A percentile compares a stretch with the other conserved stretches of the same genome.
Evolutionary conservation across 2,329 filamentous ascomycete genomes (phyloP).

Genomic region (Lachnellula arida): DNA sequence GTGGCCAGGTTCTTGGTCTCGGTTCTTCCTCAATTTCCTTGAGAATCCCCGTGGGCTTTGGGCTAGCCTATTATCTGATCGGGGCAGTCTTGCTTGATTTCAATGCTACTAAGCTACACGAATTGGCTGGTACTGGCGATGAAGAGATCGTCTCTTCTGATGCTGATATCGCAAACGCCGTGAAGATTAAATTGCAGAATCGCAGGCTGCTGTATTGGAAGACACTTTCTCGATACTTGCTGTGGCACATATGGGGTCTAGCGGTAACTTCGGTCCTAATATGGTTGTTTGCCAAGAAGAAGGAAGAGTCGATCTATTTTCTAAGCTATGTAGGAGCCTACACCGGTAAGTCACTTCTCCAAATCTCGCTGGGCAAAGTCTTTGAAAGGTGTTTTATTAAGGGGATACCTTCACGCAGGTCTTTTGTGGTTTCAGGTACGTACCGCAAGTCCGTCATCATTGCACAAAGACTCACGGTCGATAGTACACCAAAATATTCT

Average conservation of each 20-base stretch:
- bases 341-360: conserved; percentile 7
- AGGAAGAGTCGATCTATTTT: conserved; percentile 16
- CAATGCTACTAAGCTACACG: conserved; percentile 47
- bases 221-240: conserved; percentile 44
- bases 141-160: conserved; percentile 41
- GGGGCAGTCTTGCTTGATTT: conserved; percentile 52
- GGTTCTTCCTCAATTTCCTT: conserved; percentile 33
- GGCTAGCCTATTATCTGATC: conserved; percentile 53
- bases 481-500: conserved; percentile 45
- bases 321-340: conserved; percentile 21
- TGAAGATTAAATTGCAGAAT: conserved; percentile 14
- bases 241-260: conserved; percentile 49
- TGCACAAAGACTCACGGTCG: not conserved
- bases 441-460: not conserved
- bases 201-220: conserved; percentile 44
- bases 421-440: conserved; percentile 44
- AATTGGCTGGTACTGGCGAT: conserved; percentile 38
- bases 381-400: too few species aligned
- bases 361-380: too few species aligned
- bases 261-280: conserved; percentile 45
- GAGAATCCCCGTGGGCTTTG: conserved; percentile 43
- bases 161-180: conserved; percentile 36
- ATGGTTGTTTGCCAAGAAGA: conserved; percentile 44
- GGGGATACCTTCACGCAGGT: not conserved
- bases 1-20: conserved; percentile 39